Evolutionary conservation across 495 filamentous ascomycete genomes (phyloP).

Genomic region (Massariosphaeria phaeospora): DNA sequence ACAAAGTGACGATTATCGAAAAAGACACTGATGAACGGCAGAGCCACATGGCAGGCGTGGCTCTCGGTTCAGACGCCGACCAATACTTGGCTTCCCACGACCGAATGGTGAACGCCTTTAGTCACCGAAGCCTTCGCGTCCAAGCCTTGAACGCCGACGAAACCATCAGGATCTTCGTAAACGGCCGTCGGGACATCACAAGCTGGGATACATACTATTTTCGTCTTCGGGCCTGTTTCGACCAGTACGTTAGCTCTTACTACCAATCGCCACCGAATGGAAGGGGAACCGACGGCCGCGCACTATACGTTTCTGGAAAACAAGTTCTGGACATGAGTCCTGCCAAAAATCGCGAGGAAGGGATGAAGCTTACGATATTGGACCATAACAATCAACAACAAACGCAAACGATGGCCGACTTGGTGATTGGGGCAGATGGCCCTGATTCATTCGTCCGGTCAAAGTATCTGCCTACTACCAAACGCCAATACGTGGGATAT

Average conservation of each 20-base stretch:
- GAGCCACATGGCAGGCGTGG: not conserved
- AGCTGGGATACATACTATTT: not conserved
- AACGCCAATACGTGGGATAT: not conserved
- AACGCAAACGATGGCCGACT: not conserved
- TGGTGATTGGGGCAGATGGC: not conserved
- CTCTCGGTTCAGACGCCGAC: not conserved
- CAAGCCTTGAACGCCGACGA: not conserved
- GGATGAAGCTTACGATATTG: not conserved
- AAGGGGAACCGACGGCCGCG: not conserved
- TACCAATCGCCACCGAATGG: not conserved
- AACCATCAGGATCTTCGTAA: not conserved
- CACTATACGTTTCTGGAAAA: not conserved
- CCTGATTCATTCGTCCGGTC: not conserved
- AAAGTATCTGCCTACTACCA: not conserved
- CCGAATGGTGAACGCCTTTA: not conserved
- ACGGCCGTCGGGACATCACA: not conserved
- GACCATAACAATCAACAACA: not conserved
- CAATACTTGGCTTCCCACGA: not conserved
- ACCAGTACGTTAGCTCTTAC: not conserved
- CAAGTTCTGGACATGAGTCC: not conserved
- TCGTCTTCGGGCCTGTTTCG: not conserved
- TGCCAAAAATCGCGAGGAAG: not conserved
- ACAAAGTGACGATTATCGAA: not conserved
- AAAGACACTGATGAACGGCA: not conserved
- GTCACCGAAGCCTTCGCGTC: not conserved